Base-by-base conservation (phyloP, 1,284 basidiomycete genomes). In the Apiotrichum porosum region DNA sequence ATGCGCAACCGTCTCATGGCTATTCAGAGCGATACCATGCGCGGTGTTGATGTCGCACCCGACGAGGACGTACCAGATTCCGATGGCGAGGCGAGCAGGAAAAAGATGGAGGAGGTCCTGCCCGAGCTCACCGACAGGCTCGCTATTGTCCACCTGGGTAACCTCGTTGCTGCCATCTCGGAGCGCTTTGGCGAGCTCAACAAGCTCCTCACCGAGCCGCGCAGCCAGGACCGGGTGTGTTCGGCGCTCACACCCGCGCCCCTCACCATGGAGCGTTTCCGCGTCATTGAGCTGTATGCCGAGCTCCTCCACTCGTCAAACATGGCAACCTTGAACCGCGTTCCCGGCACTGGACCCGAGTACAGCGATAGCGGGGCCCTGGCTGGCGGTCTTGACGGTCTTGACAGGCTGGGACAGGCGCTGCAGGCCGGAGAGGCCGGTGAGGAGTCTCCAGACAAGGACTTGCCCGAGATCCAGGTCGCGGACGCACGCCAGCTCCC, bases 231-330 rank as follows among this genome's bases (percentile, higher is more conserved):
- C 0, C 79, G 81, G 6, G 76, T 87, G 17, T 76, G 78, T n/a
- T 88, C 86, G 0, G 85, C 86, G 0, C 76, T 85, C 18, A 84
- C 85, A 6, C 68, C 76, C 9, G 81, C 79, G 1, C 92, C 94
- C 0, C 80, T 99, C 28, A 97, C 94, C 0, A 84, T 94, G 58
- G 95, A 97, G 68, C 83, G 95, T 6, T 97, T 93, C 72, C 83
- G 94, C n/a, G 90, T 98, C 64, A 88, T 91, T 68, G 95, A 99
- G 73, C 80, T 99, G 9, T 94, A 95, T 62, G 95, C 94, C 17
- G 95, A 99, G 71, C 80, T 98, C 14, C 75, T 98, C 14, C 95
- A 99, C 68, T 95, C 91, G 70, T 98, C 94, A 14, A 98, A 97
- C 67, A 97, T 99, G 94, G 84, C 87, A 2, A 80, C 97, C 14